Evolutionary conservation across 2,329 filamentous ascomycete genomes (phyloP).

Genomic region (Fusarium chaquense): DNA sequence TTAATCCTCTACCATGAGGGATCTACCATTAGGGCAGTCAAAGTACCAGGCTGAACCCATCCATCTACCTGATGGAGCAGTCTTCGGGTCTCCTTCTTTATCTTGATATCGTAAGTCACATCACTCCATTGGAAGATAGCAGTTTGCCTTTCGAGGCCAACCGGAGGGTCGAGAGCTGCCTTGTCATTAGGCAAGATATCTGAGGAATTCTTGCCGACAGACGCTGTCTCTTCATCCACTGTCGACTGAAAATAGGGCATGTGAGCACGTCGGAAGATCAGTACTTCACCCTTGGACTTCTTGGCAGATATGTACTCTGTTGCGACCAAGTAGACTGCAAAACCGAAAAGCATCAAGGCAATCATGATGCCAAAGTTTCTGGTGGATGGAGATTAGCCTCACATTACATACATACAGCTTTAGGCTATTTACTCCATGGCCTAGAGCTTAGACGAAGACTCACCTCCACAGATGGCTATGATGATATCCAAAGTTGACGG

Average conservation of each 20-base stretch:
- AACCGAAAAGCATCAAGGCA: constrained; percentile 62
- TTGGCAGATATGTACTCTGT: constrained; percentile 62
- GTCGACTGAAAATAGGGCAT: background rate
- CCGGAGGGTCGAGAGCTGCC: background rate
- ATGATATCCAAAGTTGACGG: constrained; percentile 65
- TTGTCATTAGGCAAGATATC: background rate
- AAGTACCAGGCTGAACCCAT: constrained; percentile 89
- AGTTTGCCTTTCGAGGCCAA: constrained; percentile 61
- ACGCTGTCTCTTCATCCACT: constrained; percentile 29
- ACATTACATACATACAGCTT: accelerated
- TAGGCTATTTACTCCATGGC: too few species aligned
- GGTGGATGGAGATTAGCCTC: background rate
- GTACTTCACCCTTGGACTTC: constrained; percentile 70
- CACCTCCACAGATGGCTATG: constrained; percentile 66
- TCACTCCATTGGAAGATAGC: constrained; percentile 86
- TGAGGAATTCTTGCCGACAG: background rate
- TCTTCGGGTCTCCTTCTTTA: constrained; percentile 77
- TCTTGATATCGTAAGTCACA: constrained; percentile 78
- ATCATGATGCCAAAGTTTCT: constrained; percentile 61
- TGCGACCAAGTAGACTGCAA: constrained; percentile 61
- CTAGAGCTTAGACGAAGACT: too few species aligned
- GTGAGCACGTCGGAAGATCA: constrained; percentile 66
- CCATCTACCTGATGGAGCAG: constrained; percentile 86
- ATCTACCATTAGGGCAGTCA: constrained; percentile 81
- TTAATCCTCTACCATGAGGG: too few species aligned